These are phyloP conservation scores for Lichtheimia ramosa DNA, from an alignment of 371 early-diverging fungal genomes.

Conservation along the genomic window DNA sequence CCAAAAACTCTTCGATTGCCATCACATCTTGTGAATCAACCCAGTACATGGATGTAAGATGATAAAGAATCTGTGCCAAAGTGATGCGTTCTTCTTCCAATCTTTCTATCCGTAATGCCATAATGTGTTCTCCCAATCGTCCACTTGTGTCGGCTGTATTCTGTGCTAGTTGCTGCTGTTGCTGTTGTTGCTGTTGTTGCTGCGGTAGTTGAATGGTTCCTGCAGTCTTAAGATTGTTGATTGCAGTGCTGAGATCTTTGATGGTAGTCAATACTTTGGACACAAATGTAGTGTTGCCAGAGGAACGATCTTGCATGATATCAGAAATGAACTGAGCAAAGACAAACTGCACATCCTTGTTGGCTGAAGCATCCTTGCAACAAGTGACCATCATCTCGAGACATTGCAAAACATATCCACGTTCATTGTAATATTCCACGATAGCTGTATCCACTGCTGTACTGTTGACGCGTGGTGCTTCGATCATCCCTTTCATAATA, in stretches of 20 bases:
- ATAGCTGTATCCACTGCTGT: conserved; percentile 64
- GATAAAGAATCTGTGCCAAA: conserved; percentile 60
- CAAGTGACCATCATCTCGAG: conserved; percentile 64
- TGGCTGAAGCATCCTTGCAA: conserved; percentile 45
- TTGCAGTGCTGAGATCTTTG: conserved; percentile 39
- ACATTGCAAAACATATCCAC: conserved; percentile 62
- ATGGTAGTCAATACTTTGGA: conserved; percentile 47
- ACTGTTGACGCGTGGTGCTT: conserved; percentile 21
- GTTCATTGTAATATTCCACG: conserved; percentile 67
- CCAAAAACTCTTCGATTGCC: conserved; percentile 51
- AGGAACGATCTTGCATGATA: conserved; percentile 11
- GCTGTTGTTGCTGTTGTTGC: conserved; percentile 27
- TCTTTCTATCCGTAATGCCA: conserved; percentile 41
- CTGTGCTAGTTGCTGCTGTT: conserved; percentile 26
- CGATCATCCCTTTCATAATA: conserved; percentile 61
- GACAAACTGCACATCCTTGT: conserved; percentile 42
- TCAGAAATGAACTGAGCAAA: conserved; percentile 34
- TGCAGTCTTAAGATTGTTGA: conserved; percentile 31
- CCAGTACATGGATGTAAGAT: conserved; percentile 49
- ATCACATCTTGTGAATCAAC: conserved; percentile 52
- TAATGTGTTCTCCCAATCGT: conserved; percentile 46
- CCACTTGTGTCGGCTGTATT: conserved; percentile 11
- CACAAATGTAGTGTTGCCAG: conserved; percentile 28
- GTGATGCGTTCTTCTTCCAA: conserved; percentile 59
- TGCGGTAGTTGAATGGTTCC: conserved; percentile 11